Evolutionary conservation across 768 basidiomycete genomes (phyloP), one percentile per base, ranked within the genome.

Genomic region (Serpula lacrymans): DNA sequence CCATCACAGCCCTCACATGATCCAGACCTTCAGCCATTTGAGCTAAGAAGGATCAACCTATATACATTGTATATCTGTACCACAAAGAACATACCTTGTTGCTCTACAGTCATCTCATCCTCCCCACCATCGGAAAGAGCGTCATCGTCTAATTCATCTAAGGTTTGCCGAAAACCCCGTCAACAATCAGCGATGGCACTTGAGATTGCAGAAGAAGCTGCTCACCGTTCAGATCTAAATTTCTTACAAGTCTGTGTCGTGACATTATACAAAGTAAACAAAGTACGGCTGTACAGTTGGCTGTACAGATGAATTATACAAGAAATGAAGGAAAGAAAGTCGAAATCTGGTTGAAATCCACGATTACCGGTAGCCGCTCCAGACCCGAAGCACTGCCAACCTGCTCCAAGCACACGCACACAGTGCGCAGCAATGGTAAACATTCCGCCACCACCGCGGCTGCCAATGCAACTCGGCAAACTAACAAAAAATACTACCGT

Each of bases 71-170:
- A 6, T n/a, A 9, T 17, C 13, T 16, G 20, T 1, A 13, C 18
- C n/a, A 18, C 16, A 35, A 34, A 31, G 12, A 24, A 32, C 65
- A 35, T 52, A 91, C 93, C 82, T 61, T 84, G 78, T 51, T 97
- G 80, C 46, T 92, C 88, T 28, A 77, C 71, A n/a, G 85, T 84
- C 68, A 94, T 74, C 20, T 85, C 81, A 33, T 83, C 82, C 30
- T 83, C 85, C n/a, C 73, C 83, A 26, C 79, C 86, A 53, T 89
- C 85, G 16, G 81, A 85, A 36, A 88, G 63, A 10, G 78, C 80
- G 50, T 83, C 81, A 51, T 94, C 92, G 33, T 92, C 84, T 49
- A 94, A 72, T 65, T 91, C 93, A 59, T 83, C 94, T 92, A 51
- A n/a, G 46, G 21, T 33, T 17, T 10, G 17, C 29, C 35, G 9